Evolutionary conservation across 2,329 filamentous ascomycete genomes (phyloP), one percentile per base, ranked within the genome.

Genomic region (Talaromyces verruculosus): DNA sequence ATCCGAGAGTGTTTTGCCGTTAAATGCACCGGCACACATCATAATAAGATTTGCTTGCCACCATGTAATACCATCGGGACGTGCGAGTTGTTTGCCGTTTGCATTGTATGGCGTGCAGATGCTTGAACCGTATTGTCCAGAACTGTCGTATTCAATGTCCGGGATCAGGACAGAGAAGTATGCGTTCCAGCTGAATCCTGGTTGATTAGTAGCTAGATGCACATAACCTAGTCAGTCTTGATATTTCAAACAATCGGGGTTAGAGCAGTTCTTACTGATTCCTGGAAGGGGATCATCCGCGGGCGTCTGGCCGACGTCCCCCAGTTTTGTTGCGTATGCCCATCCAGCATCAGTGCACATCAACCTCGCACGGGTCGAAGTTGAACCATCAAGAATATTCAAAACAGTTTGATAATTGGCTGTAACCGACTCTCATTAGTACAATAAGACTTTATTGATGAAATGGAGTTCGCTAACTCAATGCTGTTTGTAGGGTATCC

Each of bases 1-100:
- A 35, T 55, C 51, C 17, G 51, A 55, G 15, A 55, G 51, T 5
- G 51, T 55, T 55, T 17, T n/a, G 17, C 51, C 51, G 28, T 55
- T 55, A 28, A 55, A 55, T 33, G 51, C 51, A 7, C 51, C 8
- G 3, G 28, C 51, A 3, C 51, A 55, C 28, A 55, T 55, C 51
- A 55, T 55, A n/a, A 55, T 55, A 55, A 55, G 51, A 6, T 19
- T 55, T 30, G 51, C 51, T 35, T 55, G 51, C 51, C 51, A 55
- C 51, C 51, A 55, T n/a, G 51, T 55, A 5, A 55, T 55, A 55
- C 51, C 51, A 11, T 55, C 51, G 3, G 51, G 51, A n/a, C 28
- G 28, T 4, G 15, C n/a, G 28, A 55, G 51, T 33, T 55, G 51
- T 8, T 55, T 28, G 7, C 51, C 51, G 1, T 55, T n/a, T 11